A percentile compares a stretch with the other conserved stretches of the same genome.
These are phyloP conservation scores for Urtica urens DNA, from an alignment of 306 rosid species.

Conservation along the genomic window DNA sequence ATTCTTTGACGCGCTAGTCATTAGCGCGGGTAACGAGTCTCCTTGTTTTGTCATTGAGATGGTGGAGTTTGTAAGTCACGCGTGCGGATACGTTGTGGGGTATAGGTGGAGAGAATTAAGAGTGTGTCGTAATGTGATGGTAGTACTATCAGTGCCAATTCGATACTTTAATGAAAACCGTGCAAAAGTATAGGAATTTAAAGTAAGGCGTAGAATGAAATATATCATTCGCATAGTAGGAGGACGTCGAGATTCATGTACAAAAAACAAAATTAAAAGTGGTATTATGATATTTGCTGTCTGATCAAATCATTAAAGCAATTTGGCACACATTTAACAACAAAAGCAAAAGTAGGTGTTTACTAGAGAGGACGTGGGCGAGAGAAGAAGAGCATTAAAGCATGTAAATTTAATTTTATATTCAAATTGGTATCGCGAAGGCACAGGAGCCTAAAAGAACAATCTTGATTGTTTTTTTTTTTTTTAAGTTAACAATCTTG, in stretches of 20 bases:
- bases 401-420: too few species aligned
- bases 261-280: neutral
- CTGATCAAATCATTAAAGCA: neutral
- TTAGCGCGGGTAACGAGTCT: neutral
- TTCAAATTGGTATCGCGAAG: too few species aligned
- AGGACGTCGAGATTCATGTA: too few species aligned
- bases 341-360: neutral
- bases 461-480: too few species aligned
- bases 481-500: too few species aligned
- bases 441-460: too few species aligned
- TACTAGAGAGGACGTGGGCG: too few species aligned
- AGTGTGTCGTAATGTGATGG: neutral
- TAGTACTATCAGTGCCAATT: neutral
- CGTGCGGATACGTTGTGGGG: slow-evolving; percentile 7
- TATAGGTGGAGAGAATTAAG: neutral
- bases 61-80: neutral
- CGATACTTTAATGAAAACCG: neutral
- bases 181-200: neutral
- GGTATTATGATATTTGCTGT: neutral
- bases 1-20: neutral
- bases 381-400: too few species aligned
- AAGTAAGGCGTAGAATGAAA: neutral
- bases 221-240: too few species aligned
- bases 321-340: neutral
- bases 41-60: neutral